Conservation (phyloP, 1,139 yeast species). For the Casaregolazyma suthepensis region DNA sequence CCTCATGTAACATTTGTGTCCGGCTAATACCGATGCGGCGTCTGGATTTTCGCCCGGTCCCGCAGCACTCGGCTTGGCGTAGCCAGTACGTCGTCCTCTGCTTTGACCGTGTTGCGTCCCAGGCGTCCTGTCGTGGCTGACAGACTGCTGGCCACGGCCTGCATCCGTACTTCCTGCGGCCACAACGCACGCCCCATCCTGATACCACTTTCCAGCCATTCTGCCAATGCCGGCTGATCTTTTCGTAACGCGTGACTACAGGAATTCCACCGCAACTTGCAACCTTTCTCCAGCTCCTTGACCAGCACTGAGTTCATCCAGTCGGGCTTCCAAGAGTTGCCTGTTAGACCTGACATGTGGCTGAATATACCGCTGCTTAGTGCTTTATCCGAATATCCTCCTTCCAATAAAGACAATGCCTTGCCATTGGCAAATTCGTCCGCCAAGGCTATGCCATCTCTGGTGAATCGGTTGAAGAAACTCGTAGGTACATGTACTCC, state of each 20-base stretch:
- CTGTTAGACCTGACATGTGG: constrained; percentile 62
- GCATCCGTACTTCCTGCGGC: constrained; percentile 37
- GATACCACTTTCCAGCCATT: constrained; percentile 66
- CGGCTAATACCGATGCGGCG: constrained; percentile 3
- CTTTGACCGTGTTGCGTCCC: background rate
- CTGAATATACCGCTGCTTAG: constrained; percentile 74
- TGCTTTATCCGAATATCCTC: constrained; percentile 86
- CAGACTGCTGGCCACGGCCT: constrained; percentile 16
- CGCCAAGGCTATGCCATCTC: constrained; percentile 64
- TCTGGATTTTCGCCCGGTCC: constrained; percentile 16
- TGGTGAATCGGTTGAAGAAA: constrained; percentile 67
- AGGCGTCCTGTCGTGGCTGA: constrained; percentile 16
- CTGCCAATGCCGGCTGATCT: constrained; percentile 18
- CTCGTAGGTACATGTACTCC: constrained; percentile 78
- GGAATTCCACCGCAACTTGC: constrained; percentile 55
- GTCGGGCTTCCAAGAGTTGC: constrained; percentile 52
- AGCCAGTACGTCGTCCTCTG: constrained; percentile 15
- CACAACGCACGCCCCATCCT: constrained; percentile 63
- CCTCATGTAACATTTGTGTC: background rate
- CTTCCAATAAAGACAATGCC: constrained; percentile 68
- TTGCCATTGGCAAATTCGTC: constrained; percentile 55
- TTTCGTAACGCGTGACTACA: constrained; percentile 3
- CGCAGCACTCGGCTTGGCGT: constrained; percentile 24
- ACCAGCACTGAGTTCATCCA: constrained; percentile 46
- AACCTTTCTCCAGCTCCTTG: constrained; percentile 63